These are phyloP conservation scores for Salix purpurea DNA, from an alignment of 345 rosid genomes.

Conservation along the genomic window DNA sequence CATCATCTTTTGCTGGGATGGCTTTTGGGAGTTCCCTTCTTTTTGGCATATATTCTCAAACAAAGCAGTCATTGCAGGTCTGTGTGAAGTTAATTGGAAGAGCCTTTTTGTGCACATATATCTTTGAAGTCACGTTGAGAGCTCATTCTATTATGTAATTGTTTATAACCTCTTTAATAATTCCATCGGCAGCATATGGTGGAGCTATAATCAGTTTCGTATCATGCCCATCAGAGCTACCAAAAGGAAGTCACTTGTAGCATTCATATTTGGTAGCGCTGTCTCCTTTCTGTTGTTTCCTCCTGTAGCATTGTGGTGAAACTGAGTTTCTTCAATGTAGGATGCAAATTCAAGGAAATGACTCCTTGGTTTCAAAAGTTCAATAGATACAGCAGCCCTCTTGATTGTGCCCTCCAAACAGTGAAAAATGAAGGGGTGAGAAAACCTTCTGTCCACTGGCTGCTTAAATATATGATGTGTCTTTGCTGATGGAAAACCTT, in stretches of 20 bases:
- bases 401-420: slow-evolving; percentile 77
- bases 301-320: slow-evolving; percentile 32
- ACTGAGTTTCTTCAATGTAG: slow-evolving; percentile 70
- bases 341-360: slow-evolving; percentile 96
- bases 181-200: slow-evolving; percentile 89
- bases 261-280: not conserved
- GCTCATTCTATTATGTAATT: not conserved
- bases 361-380: slow-evolving; percentile 58
- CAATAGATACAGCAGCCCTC: slow-evolving; percentile 62
- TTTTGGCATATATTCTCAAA: slow-evolving; percentile 91
- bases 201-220: slow-evolving; percentile 90
- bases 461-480: not conserved
- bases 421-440: slow-evolving; percentile 89
- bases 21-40: slow-evolving; percentile 88
- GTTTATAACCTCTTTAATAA: slow-evolving; percentile 30
- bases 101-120: not conserved
- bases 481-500: slow-evolving; percentile 33
- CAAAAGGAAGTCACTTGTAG: slow-evolving; percentile 51
- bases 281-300: slow-evolving; percentile 1
- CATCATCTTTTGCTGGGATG: slow-evolving; percentile 83
- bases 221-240: slow-evolving; percentile 78
- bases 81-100: slow-evolving; percentile 12
- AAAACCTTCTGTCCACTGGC: slow-evolving; percentile 18
- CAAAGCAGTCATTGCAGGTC: slow-evolving; percentile 76
- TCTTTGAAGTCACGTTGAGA: slow-evolving; percentile 1